Conservation (phyloP, 306 rosid species). For the Lathyrus tuberosus region DNA sequence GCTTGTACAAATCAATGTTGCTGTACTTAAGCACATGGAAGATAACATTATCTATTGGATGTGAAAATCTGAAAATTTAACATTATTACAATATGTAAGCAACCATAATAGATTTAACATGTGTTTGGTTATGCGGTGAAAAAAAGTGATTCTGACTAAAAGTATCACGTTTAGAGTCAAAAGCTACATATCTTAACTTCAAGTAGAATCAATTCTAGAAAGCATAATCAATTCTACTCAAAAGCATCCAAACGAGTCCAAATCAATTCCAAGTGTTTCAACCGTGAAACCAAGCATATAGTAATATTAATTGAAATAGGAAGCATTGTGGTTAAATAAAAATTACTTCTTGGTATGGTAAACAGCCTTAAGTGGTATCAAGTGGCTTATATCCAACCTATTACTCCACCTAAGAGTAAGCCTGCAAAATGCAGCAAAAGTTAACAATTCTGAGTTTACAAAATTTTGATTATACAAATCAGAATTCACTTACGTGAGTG, state of each 20-base stretch:
- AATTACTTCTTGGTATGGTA: neutral
- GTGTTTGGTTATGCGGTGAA: no score
- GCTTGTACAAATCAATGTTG: neutral
- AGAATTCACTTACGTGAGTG: constrained; percentile 23
- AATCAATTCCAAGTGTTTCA: no score
- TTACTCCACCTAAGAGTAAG: constrained; percentile 21
- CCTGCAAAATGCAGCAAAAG: constrained; percentile 29
- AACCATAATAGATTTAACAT: neutral
- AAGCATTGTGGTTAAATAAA: neutral
- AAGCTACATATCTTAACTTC: no score
- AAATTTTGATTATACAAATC: neutral
- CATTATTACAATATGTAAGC: neutral
- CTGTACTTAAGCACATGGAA: neutral
- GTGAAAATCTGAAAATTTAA: constrained; percentile 23
- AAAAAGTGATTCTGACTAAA: no score
- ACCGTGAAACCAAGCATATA: no score
- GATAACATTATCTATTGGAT: constrained; percentile 4
- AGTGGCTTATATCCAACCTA: neutral
- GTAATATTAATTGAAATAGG: no score
- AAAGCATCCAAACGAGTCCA: no score
- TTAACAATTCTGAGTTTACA: neutral
- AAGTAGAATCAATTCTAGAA: no score
- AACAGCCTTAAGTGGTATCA: constrained; percentile 9
- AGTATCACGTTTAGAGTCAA: no score
- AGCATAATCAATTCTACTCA: no score